Percentiles rank a stretch among this genome's conserved stretches.
These are phyloP conservation scores for Euphorbia tirucalli DNA, from an alignment of 345 rosid species.

Conservation along the genomic window DNA sequence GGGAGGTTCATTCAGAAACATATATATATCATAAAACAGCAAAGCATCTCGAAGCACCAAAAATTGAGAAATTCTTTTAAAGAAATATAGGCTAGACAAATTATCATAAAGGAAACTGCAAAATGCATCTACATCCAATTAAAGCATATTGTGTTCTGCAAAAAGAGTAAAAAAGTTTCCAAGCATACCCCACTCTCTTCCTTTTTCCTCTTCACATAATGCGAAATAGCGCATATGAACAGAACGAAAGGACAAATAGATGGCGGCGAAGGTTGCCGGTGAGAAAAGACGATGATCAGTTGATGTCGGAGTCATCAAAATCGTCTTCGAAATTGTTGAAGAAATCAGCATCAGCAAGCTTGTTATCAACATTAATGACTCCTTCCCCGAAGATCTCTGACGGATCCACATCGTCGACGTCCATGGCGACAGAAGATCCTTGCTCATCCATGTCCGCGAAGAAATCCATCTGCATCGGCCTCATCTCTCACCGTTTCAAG, in stretches of 20 bases:
- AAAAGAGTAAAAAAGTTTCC: background rate
- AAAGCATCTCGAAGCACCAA: too few relatives aligned
- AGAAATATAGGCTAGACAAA: background rate
- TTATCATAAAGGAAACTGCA: background rate
- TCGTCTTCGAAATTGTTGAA: constrained; percentile 87
- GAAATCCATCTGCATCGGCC: constrained; percentile 70
- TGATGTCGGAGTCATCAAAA: constrained; percentile 85
- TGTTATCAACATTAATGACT: constrained; percentile 51
- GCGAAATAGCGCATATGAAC: background rate
- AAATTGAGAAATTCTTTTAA: too few relatives aligned
- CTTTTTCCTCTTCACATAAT: background rate
- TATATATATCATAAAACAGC: too few relatives aligned
- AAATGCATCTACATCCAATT: background rate
- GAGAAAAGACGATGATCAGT: constrained; percentile 29
- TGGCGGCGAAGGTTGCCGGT: background rate
- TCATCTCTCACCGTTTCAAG: constrained; percentile 31
- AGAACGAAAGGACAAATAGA: background rate
- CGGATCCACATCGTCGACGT: constrained; percentile 78
- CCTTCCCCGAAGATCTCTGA: constrained; percentile 70
- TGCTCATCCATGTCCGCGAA: constrained; percentile 70
- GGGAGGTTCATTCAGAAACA: too few relatives aligned
- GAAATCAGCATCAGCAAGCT: constrained; percentile 83
- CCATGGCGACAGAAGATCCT: constrained; percentile 78
- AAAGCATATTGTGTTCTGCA: background rate
- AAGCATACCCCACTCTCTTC: background rate